Percentiles rank a stretch among this genome's conserved stretches.
Conservation (phyloP, 2,329 filamentous ascomycete genomes). For the Rutstroemia sp. region DNA sequence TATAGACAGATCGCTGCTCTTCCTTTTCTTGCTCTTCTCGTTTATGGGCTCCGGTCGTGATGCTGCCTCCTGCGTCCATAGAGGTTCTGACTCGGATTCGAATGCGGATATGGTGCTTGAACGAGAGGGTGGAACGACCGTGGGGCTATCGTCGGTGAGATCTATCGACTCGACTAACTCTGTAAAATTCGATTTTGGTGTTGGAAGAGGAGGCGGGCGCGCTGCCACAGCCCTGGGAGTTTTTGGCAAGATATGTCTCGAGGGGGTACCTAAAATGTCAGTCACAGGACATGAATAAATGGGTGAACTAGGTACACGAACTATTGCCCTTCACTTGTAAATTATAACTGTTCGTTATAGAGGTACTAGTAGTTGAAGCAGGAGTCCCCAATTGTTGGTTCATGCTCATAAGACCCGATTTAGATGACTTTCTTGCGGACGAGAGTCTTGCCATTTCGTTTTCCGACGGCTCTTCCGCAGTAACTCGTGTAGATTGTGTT, state of each 20-base stretch:
- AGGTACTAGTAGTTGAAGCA: constrained; percentile 23
- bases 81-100: constrained; percentile 11
- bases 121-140: constrained; percentile 1
- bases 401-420: constrained; percentile 24
- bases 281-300: neutral
- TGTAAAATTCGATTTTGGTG: constrained; percentile 21
- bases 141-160: constrained; percentile 24
- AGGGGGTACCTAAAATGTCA: constrained; percentile 19
- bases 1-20: constrained; percentile 27
- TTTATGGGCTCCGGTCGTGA: constrained; percentile 23
- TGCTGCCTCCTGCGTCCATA: constrained; percentile 25
- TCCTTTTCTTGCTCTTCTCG: constrained; percentile 26
- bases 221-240: constrained; percentile 10
- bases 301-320: constrained; percentile 3
- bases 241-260: constrained; percentile 11
- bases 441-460: constrained; percentile 27
- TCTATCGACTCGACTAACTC: constrained; percentile 27
- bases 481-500: constrained; percentile 10
- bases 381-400: constrained; percentile 27
- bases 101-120: constrained; percentile 21
- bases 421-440: constrained; percentile 20
- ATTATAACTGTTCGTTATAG: constrained; percentile 19
- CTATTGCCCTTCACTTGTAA: constrained; percentile 18
- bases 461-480: constrained; percentile 9
- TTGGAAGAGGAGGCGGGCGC: constrained; percentile 28